phyloP scores from a whole-genome alignment of 495 filamentous ascomycete species.

The Achaetomiella virescens region DNA sequence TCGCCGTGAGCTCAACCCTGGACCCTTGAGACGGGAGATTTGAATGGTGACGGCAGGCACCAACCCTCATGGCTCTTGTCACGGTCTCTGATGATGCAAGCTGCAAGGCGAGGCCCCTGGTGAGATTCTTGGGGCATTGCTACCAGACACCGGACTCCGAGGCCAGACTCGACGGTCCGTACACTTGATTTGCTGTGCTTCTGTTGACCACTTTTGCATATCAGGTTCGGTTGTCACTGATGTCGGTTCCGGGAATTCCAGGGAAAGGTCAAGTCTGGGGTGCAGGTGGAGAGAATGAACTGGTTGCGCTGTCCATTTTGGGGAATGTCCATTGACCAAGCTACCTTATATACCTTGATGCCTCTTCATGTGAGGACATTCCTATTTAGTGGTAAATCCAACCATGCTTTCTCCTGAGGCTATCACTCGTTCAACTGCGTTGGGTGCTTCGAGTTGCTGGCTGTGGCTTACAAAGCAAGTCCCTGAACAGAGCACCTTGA shows the following conservation, averaged over 20 bases:
- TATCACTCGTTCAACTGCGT: no score
- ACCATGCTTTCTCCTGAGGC: no score
- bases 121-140: not conserved
- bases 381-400: no score
- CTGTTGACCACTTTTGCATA: not conserved
- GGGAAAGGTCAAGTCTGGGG: no score
- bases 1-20: not conserved
- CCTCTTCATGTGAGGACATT: no score
- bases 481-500: conserved; percentile 1
- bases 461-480: conserved; percentile 9
- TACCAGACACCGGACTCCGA: not conserved
- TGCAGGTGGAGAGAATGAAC: no score
- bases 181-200: not conserved
- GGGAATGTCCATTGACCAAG: no score
- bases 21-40: not conserved
- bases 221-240: not conserved
- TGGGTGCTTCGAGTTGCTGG: no score
- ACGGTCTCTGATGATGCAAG: not conserved
- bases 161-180: not conserved
- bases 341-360: no score
- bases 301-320: no score
- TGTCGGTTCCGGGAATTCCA: not conserved
- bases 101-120: conserved; percentile 1
- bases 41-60: not conserved
- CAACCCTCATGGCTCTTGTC: not conserved